phyloP scores from a whole-genome alignment of 306 rosid species.

The Carpinus viminea region DNA sequence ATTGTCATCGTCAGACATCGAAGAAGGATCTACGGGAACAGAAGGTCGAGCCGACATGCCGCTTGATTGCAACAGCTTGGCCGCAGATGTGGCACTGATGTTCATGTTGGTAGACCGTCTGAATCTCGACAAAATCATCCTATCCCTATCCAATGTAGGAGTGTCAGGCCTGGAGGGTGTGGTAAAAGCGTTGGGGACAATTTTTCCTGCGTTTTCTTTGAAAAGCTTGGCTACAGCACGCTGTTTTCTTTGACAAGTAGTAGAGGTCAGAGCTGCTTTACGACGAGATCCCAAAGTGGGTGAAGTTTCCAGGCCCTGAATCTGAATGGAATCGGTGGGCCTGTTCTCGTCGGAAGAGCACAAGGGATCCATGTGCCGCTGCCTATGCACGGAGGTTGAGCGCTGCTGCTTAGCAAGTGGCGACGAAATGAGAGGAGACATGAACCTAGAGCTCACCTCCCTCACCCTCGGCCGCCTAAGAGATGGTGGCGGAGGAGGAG shows the following conservation, averaged over 20 bases:
- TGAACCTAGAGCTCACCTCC: constrained; percentile 88
- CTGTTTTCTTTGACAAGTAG: constrained; percentile 42
- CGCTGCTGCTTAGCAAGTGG: constrained; percentile 35
- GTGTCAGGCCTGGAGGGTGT: constrained; percentile 68
- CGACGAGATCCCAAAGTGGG: constrained; percentile 38
- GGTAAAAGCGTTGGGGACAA: constrained; percentile 29
- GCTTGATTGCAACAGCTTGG: constrained; percentile 61
- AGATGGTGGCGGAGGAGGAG: constrained; percentile 49
- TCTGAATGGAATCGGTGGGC: constrained; percentile 9
- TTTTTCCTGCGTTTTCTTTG: constrained; percentile 56
- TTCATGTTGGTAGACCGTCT: constrained; percentile 33
- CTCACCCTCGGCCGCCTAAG: constrained; percentile 77
- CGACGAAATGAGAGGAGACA: constrained; percentile 51
- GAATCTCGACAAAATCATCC: constrained; percentile 45
- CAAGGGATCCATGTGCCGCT: constrained; percentile 52
- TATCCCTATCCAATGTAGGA: constrained; percentile 40
- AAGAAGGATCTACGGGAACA: constrained; percentile 14
- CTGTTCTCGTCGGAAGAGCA: constrained; percentile 48
- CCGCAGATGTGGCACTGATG: constrained; percentile 49
- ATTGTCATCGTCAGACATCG: constrained; percentile 29
- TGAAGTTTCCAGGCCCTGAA: constrained; percentile 51
- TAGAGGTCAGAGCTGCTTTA: constrained; percentile 22
- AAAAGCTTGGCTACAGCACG: constrained; percentile 44
- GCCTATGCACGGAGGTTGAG: constrained; percentile 37
- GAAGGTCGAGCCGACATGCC: constrained; percentile 42